Base-by-base conservation (phyloP, 768 basidiomycete species). In the Leccinum arenicola region DNA sequence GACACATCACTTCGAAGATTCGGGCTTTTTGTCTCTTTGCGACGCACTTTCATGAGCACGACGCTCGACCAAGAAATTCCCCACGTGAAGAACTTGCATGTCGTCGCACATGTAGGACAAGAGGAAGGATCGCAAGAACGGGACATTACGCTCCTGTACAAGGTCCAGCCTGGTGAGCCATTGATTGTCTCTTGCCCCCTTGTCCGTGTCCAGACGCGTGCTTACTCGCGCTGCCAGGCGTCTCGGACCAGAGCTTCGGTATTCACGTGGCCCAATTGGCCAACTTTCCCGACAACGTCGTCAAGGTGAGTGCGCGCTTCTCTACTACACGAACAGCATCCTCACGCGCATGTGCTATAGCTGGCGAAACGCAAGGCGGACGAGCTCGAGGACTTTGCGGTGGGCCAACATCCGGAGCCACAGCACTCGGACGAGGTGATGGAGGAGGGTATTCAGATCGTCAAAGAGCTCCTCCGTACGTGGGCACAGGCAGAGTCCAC, bases 261-360 rank as follows among this genome's bases (percentile, higher is more conserved):
- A 98, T 99, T 29, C 95, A 98, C 66, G 97, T 99, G 15, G 97
- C 97, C 0, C 83, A 94, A 70, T 78, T 98, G n/a, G 96, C 96
- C 4, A 95, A 98, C 73, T 99, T 99, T 74, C 97, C 97, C 0
- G 91, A 95, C 60, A 89, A 86, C 63, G 95, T 98, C 11, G 84
- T 98, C 60, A 92, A 89, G 80, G 89, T 91, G 52, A 58, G 78
- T 61, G 3, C 35, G 15, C 1, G 4, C 23, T 31, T 25, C 33
- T 33, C 0, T 1, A 11, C 21, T 35, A 14, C 19, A 33, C 11
- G 10, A 6, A 21, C 25, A 11, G 25, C 1, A 3, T 57, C 23
- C 4, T 53, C 40, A 52, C 50, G 45, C 40, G 35, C 4, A 10
- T 27, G 29, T 60, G 23, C 60, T 53, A 21, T 68, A 93, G 93